These are phyloP conservation scores for Verticillium isaacii DNA, from an alignment of 2,329 filamentous ascomycete genomes.

Conservation along the genomic window DNA sequence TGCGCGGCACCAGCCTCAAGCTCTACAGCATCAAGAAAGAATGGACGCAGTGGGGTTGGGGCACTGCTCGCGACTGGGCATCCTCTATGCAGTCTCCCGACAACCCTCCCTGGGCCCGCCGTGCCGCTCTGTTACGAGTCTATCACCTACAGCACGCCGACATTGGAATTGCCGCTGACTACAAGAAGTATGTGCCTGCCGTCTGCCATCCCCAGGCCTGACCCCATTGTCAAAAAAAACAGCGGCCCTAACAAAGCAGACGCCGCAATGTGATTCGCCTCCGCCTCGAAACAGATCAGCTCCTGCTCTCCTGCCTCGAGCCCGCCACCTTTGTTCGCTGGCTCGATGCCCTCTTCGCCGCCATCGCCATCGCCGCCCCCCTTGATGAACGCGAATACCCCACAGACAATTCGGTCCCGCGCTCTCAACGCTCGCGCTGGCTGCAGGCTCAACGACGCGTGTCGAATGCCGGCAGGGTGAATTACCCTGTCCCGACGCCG, in stretches of 20 bases:
- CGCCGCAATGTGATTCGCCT: constrained; percentile 65
- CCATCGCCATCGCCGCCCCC: constrained; percentile 65
- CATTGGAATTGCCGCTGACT: constrained; percentile 68
- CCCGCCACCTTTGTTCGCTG: constrained; percentile 63
- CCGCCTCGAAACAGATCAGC: constrained; percentile 68
- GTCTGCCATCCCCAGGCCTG: not conserved
- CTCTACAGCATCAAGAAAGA: constrained; percentile 60
- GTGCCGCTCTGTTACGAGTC: constrained; percentile 54
- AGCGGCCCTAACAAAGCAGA: constrained; percentile 23
- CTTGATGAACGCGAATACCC: constrained; percentile 67
- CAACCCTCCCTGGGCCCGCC: constrained; percentile 46
- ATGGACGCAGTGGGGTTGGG: constrained; percentile 47
- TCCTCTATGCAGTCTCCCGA: constrained; percentile 37
- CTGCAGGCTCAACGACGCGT: constrained; percentile 32
- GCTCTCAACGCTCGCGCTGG: constrained; percentile 49
- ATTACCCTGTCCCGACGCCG: constrained; percentile 10
- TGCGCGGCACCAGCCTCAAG: constrained; percentile 65
- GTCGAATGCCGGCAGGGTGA: constrained; percentile 12
- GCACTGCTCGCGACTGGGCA: constrained; percentile 39
- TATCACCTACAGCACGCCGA: constrained; percentile 73
- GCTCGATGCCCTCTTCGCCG: constrained; percentile 66
- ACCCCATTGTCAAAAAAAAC: no score
- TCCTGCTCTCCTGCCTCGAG: constrained; percentile 62
- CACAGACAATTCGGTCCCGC: constrained; percentile 56
- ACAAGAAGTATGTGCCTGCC: constrained; percentile 53